These are phyloP conservation scores for Panicum hallii DNA, from an alignment of 202 grass and related monocot genomes.

Conservation along the genomic window DNA sequence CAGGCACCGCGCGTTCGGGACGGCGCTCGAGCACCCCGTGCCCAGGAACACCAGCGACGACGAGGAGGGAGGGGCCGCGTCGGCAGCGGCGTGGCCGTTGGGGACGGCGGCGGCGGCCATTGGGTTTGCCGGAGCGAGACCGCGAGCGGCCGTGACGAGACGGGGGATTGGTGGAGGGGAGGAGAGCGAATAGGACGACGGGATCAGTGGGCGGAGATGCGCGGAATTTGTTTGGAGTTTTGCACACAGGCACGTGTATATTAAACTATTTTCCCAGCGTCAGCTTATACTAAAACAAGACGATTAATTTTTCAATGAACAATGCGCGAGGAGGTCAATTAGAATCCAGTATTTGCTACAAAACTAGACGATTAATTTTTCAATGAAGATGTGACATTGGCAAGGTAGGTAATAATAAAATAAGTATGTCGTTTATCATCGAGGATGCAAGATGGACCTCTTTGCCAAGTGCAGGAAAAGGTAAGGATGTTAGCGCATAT, in stretches of 20 bases:
- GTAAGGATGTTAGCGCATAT: no score
- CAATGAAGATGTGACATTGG: no score
- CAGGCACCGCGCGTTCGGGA: slow-evolving; percentile 95
- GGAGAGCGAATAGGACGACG: neutral
- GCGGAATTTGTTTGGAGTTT: slow-evolving; percentile 25
- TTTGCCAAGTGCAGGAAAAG: no score
- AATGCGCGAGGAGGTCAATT: neutral
- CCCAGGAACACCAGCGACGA: slow-evolving; percentile 96
- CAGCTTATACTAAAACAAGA: no score
- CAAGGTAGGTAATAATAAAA: no score
- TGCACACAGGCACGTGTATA: neutral
- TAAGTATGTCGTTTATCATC: no score
- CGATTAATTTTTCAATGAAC: no score
- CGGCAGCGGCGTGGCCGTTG: slow-evolving; percentile 28
- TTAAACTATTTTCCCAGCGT: neutral
- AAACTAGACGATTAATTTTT: no score
- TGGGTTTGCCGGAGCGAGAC: slow-evolving; percentile 34
- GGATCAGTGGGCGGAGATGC: slow-evolving; percentile 13
- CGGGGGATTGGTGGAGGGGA: neutral
- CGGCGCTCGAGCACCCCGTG: slow-evolving; percentile 91
- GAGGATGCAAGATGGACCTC: no score
- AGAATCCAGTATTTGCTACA: no score
- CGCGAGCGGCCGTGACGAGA: slow-evolving; percentile 6
- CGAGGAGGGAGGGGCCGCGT: neutral
- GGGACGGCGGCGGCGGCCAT: slow-evolving; percentile 45